Conservation (phyloP, 83 land plant species). For the Larix sibirica region DNA sequence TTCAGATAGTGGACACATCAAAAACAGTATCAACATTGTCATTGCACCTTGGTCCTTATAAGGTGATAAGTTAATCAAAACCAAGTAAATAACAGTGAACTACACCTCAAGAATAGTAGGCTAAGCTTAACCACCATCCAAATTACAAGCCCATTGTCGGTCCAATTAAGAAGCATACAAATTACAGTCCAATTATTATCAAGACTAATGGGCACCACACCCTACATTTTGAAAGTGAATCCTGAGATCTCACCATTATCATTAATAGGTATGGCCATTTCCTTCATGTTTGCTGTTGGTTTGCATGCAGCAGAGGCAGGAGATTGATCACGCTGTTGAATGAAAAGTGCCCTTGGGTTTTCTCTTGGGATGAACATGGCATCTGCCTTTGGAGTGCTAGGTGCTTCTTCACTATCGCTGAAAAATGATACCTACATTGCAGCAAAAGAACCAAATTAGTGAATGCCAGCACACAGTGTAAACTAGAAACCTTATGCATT, state of each 20-base stretch:
- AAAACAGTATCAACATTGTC: not conserved
- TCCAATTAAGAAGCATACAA: not conserved
- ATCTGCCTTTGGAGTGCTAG: constrained; percentile 80
- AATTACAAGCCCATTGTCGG: not conserved
- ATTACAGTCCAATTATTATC: not conserved
- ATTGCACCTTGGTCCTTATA: too few relatives aligned
- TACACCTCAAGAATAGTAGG: not conserved
- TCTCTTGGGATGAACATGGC: constrained; percentile 78
- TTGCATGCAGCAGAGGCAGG: constrained; percentile 22
- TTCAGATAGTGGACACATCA: not conserved
- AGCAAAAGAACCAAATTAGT: not conserved
- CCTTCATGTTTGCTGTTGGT: constrained; percentile 28
- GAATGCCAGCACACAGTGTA: constrained; percentile 29
- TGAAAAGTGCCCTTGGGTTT: constrained; percentile 70
- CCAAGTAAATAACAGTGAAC: not conserved
- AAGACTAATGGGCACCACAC: not conserved
- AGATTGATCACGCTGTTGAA: constrained; percentile 54
- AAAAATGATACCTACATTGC: constrained; percentile 67
- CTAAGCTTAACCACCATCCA: not conserved
- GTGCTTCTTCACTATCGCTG: constrained; percentile 61
- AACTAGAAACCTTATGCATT: constrained; percentile 41
- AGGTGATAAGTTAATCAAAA: too few relatives aligned
- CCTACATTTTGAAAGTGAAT: not conserved
- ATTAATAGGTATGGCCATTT: constrained; percentile 25
- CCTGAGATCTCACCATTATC: constrained; percentile 30